These are phyloP conservation scores for Pythium insidiosum DNA, from an alignment of 352 stramenopile species.

Conservation along the genomic window DNA sequence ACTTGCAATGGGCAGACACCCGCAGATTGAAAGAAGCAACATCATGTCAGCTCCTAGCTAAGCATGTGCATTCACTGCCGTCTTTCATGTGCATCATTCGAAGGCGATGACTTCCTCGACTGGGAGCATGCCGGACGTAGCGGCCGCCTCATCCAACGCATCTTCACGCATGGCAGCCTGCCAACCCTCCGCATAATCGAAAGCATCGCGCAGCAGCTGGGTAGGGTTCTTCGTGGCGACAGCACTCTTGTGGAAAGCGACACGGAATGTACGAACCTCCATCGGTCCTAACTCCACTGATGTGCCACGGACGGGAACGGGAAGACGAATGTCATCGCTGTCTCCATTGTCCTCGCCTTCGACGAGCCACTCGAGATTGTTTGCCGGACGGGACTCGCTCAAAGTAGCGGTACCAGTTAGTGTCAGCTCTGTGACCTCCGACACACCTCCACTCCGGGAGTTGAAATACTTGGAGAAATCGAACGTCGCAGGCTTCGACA, in stretches of 20 bases:
- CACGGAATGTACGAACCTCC: constrained; percentile 91
- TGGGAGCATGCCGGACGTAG: background rate
- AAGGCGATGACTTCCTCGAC: constrained; percentile 12
- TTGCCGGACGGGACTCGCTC: constrained; percentile 29
- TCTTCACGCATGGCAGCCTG: too few species aligned
- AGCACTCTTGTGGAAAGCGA: constrained; percentile 38
- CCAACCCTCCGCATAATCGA: too few species aligned
- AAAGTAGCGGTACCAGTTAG: constrained; percentile 80
- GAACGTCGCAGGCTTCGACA: constrained; percentile 68
- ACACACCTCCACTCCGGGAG: constrained; percentile 36
- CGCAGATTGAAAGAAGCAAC: too few species aligned
- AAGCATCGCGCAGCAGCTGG: background rate
- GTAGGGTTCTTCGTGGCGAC: background rate
- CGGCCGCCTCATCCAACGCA: constrained; percentile 7
- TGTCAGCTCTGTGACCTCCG: constrained; percentile 78
- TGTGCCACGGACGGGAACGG: constrained; percentile 41
- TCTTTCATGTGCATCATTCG: too few species aligned
- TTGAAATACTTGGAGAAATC: constrained; percentile 61
- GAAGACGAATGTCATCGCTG: constrained; percentile 8
- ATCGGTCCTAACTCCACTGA: constrained; percentile 81
- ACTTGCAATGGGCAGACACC: too few species aligned
- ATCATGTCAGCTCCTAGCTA: too few species aligned
- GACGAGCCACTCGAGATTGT: constrained; percentile 55
- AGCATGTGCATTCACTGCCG: too few species aligned
- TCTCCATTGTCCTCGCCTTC: constrained; percentile 18